Percentiles rank a stretch among this genome's conserved stretches.
phyloP scores from a whole-genome alignment of 2,329 filamentous ascomycete species.

The Leptographium flavum region DNA sequence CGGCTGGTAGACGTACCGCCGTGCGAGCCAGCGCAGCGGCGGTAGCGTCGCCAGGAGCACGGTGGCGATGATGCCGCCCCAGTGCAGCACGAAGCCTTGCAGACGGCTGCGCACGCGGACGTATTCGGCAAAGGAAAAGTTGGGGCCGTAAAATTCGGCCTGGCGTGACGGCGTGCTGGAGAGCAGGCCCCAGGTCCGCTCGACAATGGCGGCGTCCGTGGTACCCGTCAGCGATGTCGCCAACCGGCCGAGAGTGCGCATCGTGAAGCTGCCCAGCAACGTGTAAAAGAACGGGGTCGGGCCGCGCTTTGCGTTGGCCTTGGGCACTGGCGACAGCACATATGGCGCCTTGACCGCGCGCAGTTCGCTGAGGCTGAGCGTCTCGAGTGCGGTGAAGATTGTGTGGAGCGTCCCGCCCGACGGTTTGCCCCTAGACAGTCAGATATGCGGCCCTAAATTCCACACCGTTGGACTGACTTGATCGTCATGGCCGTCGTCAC shows the following conservation, averaged over 20 bases:
- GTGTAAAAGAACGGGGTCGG: conserved; percentile 25
- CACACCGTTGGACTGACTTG: background rate
- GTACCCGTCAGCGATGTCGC: conserved; percentile 35
- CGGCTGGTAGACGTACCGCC: conserved; percentile 32
- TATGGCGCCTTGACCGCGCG: conserved; percentile 32
- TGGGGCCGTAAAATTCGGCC: conserved; percentile 41
- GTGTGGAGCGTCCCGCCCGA: conserved; percentile 60
- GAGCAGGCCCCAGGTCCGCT: conserved; percentile 49
- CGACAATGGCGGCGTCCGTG: conserved; percentile 40
- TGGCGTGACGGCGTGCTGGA: conserved; percentile 27
- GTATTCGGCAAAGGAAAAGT: conserved; percentile 44
- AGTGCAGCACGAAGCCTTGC: conserved; percentile 34
- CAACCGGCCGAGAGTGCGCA: conserved; percentile 39
- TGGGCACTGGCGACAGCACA: conserved; percentile 41
- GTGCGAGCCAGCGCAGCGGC: conserved; percentile 29
- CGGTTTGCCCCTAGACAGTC: conserved; percentile 24
- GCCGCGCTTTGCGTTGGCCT: conserved; percentile 19
- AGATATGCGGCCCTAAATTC: background rate
- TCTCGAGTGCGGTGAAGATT: conserved; percentile 42
- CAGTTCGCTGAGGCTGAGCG: conserved; percentile 33
- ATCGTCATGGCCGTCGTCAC: conserved; percentile 33
- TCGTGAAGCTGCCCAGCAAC: conserved; percentile 32
- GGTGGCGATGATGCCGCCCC: conserved; percentile 27
- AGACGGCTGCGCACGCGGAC: conserved; percentile 34
- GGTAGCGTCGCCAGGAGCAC: conserved; percentile 28